A percentile compares a stretch with the other conserved stretches of the same genome.
Conservation (phyloP, 1,284 basidiomycete species). For the Tilletia setariae region DNA sequence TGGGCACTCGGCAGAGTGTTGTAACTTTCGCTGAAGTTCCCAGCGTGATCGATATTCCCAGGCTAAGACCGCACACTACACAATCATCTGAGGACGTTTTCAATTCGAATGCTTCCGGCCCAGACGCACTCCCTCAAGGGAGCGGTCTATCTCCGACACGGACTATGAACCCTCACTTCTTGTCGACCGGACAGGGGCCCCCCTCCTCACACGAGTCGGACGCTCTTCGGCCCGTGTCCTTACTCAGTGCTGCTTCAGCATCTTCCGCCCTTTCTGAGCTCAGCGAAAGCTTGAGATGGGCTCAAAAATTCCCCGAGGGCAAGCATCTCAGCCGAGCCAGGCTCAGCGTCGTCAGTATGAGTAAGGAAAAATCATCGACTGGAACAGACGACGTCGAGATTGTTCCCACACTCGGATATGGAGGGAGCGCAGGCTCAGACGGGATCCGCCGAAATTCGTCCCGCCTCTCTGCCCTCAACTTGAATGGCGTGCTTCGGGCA, state of each 20-base stretch:
- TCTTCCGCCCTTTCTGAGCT: constrained; percentile 17
- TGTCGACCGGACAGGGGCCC: background rate
- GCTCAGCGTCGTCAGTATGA: background rate
- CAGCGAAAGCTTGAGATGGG: constrained; percentile 20
- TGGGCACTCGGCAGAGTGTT: constrained; percentile 8
- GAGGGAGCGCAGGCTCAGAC: background rate
- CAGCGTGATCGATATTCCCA: background rate
- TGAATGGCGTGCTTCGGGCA: background rate
- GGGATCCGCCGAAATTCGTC: background rate
- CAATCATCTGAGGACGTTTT: background rate
- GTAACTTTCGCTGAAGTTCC: background rate
- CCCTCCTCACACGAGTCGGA: background rate
- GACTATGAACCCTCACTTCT: background rate
- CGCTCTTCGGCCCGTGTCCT: constrained; percentile 5
- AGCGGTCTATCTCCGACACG: too few relatives aligned
- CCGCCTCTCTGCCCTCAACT: constrained; percentile 5
- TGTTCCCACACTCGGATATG: background rate
- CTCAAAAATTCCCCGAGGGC: constrained; percentile 24
- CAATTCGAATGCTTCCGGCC: background rate
- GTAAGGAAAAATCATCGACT: background rate
- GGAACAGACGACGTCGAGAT: constrained; percentile 11
- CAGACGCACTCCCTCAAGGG: background rate
- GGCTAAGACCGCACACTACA: too few relatives aligned
- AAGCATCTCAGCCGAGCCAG: constrained; percentile 18
- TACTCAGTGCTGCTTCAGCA: constrained; percentile 12